A percentile compares a stretch with the other conserved stretches of the same genome.
Conservation (phyloP, 2,329 filamentous ascomycete genomes). For the Fusarium cicatricum region DNA sequence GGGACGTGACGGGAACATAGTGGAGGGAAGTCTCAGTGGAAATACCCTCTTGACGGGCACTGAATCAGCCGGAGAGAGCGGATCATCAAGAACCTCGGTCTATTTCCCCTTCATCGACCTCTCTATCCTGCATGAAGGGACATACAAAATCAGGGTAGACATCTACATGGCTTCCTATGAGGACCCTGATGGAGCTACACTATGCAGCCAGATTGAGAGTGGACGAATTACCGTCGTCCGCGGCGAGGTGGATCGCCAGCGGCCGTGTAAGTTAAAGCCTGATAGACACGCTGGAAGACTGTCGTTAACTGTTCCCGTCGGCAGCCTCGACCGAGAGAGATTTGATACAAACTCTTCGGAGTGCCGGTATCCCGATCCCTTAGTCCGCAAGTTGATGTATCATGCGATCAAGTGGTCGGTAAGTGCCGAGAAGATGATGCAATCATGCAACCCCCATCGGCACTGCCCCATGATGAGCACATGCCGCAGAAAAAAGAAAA, state of each 20-base stretch:
- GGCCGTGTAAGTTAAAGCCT: constrained; percentile 8
- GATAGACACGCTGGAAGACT: fast-evolving
- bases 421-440: not conserved
- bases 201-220: constrained; percentile 30
- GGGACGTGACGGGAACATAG: constrained; percentile 18
- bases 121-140: constrained; percentile 31
- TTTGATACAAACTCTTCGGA: constrained; percentile 5
- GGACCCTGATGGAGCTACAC: constrained; percentile 10
- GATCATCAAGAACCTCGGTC: constrained; percentile 16
- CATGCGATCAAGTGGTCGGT: not conserved
- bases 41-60: constrained; percentile 28
- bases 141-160: constrained; percentile 42
- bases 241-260: constrained; percentile 1
- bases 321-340: constrained; percentile 15
- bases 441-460: not conserved
- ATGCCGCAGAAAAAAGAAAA: not conserved
- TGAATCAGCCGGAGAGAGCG: constrained; percentile 6
- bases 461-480: not conserved
- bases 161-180: constrained; percentile 36
- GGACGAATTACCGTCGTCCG: constrained; percentile 23
- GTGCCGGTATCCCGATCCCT: not conserved
- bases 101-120: constrained; percentile 42
- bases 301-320: not conserved
- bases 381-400: not conserved
- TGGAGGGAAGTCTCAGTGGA: constrained; percentile 33